Evolutionary conservation across 2,329 filamentous ascomycete genomes (phyloP), one percentile per base, ranked within the genome.

Genomic region (Sordariomycetes sp.): DNA sequence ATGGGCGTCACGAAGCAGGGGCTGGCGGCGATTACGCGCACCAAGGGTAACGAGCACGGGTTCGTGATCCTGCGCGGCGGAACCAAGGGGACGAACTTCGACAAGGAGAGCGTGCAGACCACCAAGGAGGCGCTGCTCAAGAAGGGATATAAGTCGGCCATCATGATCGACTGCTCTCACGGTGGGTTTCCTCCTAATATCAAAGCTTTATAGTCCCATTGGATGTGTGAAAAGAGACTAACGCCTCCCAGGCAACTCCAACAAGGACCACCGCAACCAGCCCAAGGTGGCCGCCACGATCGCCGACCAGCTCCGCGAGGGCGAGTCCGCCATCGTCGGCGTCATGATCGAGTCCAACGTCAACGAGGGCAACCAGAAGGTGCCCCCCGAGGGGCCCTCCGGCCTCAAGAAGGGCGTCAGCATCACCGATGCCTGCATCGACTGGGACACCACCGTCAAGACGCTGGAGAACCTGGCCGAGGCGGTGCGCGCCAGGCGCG

Each of bases 331-430:
- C 54, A 94, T 99, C 68, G 93, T 97, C 84, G 94, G 94, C 67
- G 90, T 97, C 60, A 99, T 99, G 94, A 96, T 99, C 67, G 94
- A 99, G 79, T 95, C 89, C 73, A 89, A 97, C 73, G 95, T 97
- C 75, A 88, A 93, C 67, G 93, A 97, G 76, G 92, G 89, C 64
- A 89, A 81, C 73, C 94, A 99, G 72, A 97, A 97, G 74, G 90
- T 97, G 3, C 90, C 92, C 37, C 79, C 85, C 58, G 90, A 96
- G 74, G 93, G 92, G 68, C 90, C 89, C 72, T 79, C 81, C 10
- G 91, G 87, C 37, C 82, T 97, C 61, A 87, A 96, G 76, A 92
- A 96, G 73, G 94, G 94, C 66, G 89, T 97, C 68, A 94, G 89
- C 71, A 97, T 97, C 72, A 99, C 94, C 0, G 94, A 99, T 73